These are phyloP conservation scores for Nigrospora oryzae DNA, from an alignment of 2,329 filamentous ascomycete species.

Conservation along the genomic window DNA sequence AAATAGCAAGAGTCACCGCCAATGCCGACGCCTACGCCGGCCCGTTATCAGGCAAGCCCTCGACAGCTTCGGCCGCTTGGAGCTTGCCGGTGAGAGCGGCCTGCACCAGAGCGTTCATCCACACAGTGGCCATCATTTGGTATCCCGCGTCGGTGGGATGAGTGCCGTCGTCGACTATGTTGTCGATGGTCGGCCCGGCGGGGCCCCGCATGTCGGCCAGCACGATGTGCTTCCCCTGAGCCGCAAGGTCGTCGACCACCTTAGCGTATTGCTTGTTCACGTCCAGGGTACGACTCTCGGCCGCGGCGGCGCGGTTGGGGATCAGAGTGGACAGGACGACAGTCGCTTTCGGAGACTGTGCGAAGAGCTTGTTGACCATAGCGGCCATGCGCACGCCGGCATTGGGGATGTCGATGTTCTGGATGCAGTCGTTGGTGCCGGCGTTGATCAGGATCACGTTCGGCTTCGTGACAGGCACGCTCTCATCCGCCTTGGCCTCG, in stretches of 20 bases:
- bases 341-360: slow-evolving; percentile 18
- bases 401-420: slow-evolving; percentile 17
- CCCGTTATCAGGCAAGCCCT: slow-evolving; percentile 11
- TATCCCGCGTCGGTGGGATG: slow-evolving; percentile 26
- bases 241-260: slow-evolving; percentile 12
- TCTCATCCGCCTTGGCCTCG: slow-evolving; percentile 16
- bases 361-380: slow-evolving; percentile 21
- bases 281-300: slow-evolving; percentile 12
- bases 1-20: too few relatives aligned
- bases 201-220: slow-evolving; percentile 23
- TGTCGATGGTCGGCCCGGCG: slow-evolving; percentile 12
- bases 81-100: slow-evolving; percentile 14
- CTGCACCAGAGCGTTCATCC: slow-evolving; percentile 18
- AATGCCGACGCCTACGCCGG: neutral
- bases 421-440: slow-evolving; percentile 30
- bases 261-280: slow-evolving; percentile 19
- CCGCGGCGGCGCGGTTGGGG: slow-evolving; percentile 13
- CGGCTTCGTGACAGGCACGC: slow-evolving; percentile 19
- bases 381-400: slow-evolving; percentile 16
- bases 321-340: slow-evolving; percentile 24
- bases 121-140: slow-evolving; percentile 24
- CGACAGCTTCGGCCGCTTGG: slow-evolving; percentile 8
- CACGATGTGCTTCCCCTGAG: slow-evolving; percentile 15
- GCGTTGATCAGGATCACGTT: slow-evolving; percentile 28
- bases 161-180: slow-evolving; percentile 21